These are phyloP conservation scores for Wickerhamiella nectarea DNA, from an alignment of 805 yeast genomes.

Conservation along the genomic window DNA sequence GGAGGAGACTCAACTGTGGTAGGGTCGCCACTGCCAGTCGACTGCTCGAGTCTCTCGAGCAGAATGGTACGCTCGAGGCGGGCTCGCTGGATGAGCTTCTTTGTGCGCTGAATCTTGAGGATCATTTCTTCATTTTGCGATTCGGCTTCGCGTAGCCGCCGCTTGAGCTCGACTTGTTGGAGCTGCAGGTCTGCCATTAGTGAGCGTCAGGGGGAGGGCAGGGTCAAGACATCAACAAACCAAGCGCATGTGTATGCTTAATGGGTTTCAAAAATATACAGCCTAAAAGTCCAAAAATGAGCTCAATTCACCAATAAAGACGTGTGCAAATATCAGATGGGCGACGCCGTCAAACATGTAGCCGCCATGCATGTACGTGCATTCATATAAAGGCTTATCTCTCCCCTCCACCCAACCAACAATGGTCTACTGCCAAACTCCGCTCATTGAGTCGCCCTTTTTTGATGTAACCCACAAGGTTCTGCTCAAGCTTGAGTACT, in stretches of 20 bases:
- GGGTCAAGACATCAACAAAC: no score
- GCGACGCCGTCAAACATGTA: neutral
- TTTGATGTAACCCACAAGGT: neutral
- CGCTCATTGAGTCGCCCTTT: constrained; percentile 1
- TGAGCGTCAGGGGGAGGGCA: neutral
- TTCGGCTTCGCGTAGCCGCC: constrained; percentile 57
- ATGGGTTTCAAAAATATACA: no score
- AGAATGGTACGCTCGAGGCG: constrained; percentile 73
- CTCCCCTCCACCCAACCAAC: neutral
- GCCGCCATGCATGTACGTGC: neutral
- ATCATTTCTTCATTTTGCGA: constrained; percentile 64
- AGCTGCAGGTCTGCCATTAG: neutral
- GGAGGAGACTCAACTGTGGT: constrained; percentile 16
- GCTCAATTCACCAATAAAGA: no score
- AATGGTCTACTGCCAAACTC: constrained; percentile 1
- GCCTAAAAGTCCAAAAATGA: no score
- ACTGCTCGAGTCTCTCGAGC: constrained; percentile 58
- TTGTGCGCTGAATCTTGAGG: constrained; percentile 62
- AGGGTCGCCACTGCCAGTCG: constrained; percentile 17
- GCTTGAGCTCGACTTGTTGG: constrained; percentile 55
- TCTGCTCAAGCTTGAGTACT: constrained; percentile 66
- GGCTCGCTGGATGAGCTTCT: constrained; percentile 59
- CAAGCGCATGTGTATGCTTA: no score
- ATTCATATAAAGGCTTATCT: neutral
- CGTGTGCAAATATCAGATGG: neutral